Evolutionary conservation across 2,329 filamentous ascomycete species (phyloP).

Genomic region (Paraphoma sp.): DNA sequence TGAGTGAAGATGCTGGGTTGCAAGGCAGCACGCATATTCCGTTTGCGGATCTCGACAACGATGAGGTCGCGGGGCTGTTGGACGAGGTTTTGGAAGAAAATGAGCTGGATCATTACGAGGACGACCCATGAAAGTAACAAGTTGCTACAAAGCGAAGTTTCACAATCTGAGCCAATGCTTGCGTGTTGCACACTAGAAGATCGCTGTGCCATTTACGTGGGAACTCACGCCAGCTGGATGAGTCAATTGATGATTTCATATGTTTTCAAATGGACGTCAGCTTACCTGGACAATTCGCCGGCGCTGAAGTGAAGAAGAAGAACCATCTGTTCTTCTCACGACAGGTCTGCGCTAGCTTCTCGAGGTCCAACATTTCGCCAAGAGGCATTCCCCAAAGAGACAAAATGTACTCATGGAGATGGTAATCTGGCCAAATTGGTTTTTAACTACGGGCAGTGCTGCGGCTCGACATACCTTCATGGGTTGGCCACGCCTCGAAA

Average conservation of each 20-base stretch:
- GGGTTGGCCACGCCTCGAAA: slow-evolving; percentile 69
- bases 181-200: slow-evolving; percentile 28
- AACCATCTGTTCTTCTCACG: slow-evolving; percentile 63
- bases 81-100: slow-evolving; percentile 25
- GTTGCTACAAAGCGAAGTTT: not conserved
- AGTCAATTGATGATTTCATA: slow-evolving; percentile 7
- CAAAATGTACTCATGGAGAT: slow-evolving; percentile 47
- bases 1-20: slow-evolving; percentile 25
- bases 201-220: slow-evolving; percentile 53
- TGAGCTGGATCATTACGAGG: slow-evolving; percentile 27
- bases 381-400: slow-evolving; percentile 51
- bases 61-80: slow-evolving; percentile 24
- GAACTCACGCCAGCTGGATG: slow-evolving; percentile 49
- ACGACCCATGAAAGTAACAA: slow-evolving; percentile 1
- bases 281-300: slow-evolving; percentile 63
- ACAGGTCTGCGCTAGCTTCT: slow-evolving; percentile 61
- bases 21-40: slow-evolving; percentile 34
- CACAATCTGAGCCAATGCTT: not conserved
- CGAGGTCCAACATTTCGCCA: slow-evolving; percentile 55
- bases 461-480: slow-evolving; percentile 39
- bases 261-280: not conserved
- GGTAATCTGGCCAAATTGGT: slow-evolving; percentile 23
- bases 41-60: slow-evolving; percentile 34
- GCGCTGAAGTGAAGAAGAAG: slow-evolving; percentile 68
- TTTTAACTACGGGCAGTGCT: slow-evolving; percentile 4